phyloP scores from a whole-genome alignment of 306 rosid species.

The Trichosanthes truncata region DNA sequence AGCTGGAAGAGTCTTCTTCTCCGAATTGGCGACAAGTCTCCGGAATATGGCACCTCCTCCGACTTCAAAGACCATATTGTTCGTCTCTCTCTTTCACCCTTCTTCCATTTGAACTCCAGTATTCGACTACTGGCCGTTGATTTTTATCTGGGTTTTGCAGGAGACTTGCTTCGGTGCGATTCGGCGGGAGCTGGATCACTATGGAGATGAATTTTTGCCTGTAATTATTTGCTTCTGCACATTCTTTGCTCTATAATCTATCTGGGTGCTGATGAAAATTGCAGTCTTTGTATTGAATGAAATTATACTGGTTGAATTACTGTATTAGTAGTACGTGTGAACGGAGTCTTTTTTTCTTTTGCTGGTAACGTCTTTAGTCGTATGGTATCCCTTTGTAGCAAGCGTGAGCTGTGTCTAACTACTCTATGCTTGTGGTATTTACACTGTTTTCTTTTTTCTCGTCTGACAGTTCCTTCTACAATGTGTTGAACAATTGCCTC shows the following conservation, averaged over 20 bases:
- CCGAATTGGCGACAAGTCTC: slow-evolving; percentile 81
- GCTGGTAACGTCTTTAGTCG: not conserved
- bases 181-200: slow-evolving; percentile 82
- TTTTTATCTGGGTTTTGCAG: slow-evolving; percentile 31
- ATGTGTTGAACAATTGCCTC: slow-evolving; percentile 88
- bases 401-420: not conserved
- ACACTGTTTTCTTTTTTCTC: not conserved
- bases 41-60: slow-evolving; percentile 67
- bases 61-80: slow-evolving; percentile 96
- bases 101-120: not conserved
- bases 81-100: slow-evolving; percentile 10
- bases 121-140: not conserved
- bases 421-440: not conserved
- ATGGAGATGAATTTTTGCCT: slow-evolving; percentile 42
- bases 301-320: not conserved
- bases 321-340: not conserved
- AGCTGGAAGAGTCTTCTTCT: slow-evolving; percentile 79
- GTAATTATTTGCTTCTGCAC: slow-evolving; percentile 15
- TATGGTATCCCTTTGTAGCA: not conserved
- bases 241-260: not conserved
- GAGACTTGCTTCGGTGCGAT: slow-evolving; percentile 72
- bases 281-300: not conserved
- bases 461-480: slow-evolving; percentile 57
- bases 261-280: not conserved
- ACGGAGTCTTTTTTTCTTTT: not conserved